Percentiles rank a stretch among this genome's conserved stretches.
Evolutionary conservation across 495 filamentous ascomycete species (phyloP).

Genomic region (Hypomontagnella submonticulosa): DNA sequence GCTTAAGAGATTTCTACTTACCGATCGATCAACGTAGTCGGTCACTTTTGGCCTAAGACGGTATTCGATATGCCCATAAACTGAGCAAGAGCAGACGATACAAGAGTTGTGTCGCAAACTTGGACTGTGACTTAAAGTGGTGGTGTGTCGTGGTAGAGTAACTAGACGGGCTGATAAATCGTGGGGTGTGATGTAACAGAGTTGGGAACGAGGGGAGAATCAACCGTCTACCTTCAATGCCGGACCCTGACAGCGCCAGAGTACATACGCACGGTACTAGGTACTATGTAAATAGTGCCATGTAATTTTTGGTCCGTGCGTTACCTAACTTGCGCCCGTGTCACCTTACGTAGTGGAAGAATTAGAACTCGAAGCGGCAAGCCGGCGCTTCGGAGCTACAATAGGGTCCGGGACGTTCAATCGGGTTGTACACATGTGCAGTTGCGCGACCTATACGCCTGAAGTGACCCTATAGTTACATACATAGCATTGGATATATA

Average conservation of each 20-base stretch:
- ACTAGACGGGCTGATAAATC: slow-evolving; percentile 27
- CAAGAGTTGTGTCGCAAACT: slow-evolving; percentile 24
- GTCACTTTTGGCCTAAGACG: background rate
- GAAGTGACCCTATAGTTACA: no score
- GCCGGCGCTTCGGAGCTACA: slow-evolving; percentile 38
- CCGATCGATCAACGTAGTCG: background rate
- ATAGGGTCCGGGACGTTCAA: slow-evolving; percentile 24
- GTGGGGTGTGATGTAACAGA: slow-evolving; percentile 40
- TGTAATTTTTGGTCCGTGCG: no score
- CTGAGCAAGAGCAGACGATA: background rate
- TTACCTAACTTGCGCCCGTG: no score
- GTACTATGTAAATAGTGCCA: no score
- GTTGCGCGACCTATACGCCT: background rate
- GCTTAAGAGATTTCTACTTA: no score
- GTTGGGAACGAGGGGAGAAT: slow-evolving; percentile 12
- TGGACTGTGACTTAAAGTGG: slow-evolving; percentile 4
- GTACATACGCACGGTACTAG: no score
- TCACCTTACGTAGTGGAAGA: background rate
- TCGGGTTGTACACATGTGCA: no score
- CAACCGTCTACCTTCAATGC: slow-evolving; percentile 6
- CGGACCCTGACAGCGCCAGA: no score
- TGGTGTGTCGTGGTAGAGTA: slow-evolving; percentile 10
- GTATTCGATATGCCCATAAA: slow-evolving; percentile 13
- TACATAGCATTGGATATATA: no score
- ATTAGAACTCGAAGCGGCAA: slow-evolving; percentile 5